Conservation (phyloP, 164 flowering plant genomes). For the Vitis amurensis region DNA sequence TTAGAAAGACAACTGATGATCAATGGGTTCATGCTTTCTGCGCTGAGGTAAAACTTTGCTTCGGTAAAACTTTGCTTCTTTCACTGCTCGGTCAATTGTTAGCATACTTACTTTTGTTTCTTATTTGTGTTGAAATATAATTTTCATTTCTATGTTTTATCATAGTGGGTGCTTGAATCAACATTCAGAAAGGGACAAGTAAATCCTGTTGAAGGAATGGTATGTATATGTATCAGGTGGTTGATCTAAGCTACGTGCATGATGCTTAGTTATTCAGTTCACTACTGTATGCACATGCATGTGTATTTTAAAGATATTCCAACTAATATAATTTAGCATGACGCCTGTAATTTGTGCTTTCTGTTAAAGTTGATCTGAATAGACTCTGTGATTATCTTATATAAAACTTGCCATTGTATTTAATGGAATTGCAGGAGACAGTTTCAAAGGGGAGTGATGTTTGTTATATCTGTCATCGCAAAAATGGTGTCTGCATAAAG, state of each 20-base stretch:
- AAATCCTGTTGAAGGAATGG: constrained; percentile 82
- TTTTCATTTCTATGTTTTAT: constrained; percentile 11
- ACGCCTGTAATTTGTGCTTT: not conserved
- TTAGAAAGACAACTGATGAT: constrained; percentile 77
- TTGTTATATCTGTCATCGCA: constrained; percentile 67
- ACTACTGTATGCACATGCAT: not conserved
- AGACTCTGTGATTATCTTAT: not conserved
- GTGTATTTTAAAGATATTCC: not conserved
- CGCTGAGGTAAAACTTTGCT: constrained; percentile 69
- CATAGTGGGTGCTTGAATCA: constrained; percentile 86
- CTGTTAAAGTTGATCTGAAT: not conserved
- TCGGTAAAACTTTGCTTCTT: constrained; percentile 35
- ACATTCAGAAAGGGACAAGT: constrained; percentile 86
- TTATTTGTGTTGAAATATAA: not conserved
- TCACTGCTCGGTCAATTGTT: not conserved
- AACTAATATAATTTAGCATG: not conserved
- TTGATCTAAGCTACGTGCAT: not conserved
- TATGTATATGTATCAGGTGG: constrained; percentile 33
- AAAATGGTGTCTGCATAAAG: constrained; percentile 80
- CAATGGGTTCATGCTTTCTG: constrained; percentile 97
- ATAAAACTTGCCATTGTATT: not conserved
- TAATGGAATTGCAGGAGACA: constrained; percentile 50
- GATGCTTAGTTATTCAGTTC: not conserved
- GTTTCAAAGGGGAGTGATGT: constrained; percentile 47
- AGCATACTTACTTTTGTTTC: not conserved